A percentile compares a stretch with the other conserved stretches of the same genome.
These are phyloP conservation scores for Thraustochytrium aureum DNA, from an alignment of 352 stramenopile species.

Conservation along the genomic window DNA sequence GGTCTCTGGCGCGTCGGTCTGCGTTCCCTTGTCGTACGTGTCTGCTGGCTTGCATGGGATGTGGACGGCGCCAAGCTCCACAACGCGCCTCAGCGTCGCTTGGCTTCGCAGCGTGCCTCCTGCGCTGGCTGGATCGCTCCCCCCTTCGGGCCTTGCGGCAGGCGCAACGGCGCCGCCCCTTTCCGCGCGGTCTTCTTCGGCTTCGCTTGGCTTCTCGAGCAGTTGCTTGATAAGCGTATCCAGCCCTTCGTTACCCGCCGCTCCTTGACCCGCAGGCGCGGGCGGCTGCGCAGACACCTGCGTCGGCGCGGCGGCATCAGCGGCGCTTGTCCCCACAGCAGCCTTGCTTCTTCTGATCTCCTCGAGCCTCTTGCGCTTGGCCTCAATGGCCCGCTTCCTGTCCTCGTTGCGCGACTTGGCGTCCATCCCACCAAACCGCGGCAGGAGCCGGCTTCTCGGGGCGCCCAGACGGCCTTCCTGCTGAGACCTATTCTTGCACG, in stretches of 20 bases:
- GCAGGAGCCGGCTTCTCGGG: too few relatives aligned
- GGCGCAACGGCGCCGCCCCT: background rate
- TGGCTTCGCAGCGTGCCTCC: background rate
- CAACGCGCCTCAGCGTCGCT: background rate
- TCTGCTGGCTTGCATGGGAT: background rate
- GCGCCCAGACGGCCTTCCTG: too few relatives aligned
- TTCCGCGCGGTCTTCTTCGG: background rate
- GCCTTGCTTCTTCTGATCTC: slow-evolving; percentile 38
- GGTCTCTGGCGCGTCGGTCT: slow-evolving; percentile 6
- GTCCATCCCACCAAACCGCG: too few relatives aligned
- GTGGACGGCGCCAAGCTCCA: background rate
- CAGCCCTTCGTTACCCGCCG: background rate
- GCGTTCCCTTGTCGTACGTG: slow-evolving; percentile 31
- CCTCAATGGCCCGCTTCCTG: slow-evolving; percentile 47
- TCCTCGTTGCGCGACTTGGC: slow-evolving; percentile 23
- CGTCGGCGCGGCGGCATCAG: background rate
- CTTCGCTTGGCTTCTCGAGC: background rate
- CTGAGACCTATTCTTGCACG: too few relatives aligned
- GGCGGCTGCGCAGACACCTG: background rate
- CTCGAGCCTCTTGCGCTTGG: slow-evolving; percentile 49
- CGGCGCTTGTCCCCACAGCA: background rate
- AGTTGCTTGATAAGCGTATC: slow-evolving; percentile 46
- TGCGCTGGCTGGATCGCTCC: background rate
- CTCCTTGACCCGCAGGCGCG: background rate
- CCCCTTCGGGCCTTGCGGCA: background rate